A percentile compares a stretch with the other conserved stretches of the same genome.
Evolutionary conservation across 108 stramenopile species (phyloP).

Genomic region (Aureococcus anophagefferens): DNA sequence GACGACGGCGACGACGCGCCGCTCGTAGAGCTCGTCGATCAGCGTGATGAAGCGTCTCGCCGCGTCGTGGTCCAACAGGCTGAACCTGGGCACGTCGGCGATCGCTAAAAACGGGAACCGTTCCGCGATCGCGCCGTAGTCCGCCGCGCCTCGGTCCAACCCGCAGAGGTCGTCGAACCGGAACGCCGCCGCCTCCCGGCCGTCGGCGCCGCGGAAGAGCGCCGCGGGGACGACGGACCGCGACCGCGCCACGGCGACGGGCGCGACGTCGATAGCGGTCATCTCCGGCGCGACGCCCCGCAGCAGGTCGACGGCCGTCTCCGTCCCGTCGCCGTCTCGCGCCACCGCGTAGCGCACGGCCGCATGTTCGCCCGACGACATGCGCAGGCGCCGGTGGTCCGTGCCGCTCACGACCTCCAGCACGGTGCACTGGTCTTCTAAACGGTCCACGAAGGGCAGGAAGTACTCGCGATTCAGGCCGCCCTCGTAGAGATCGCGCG

Average conservation of each 20-base stretch:
- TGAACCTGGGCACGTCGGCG: constrained; percentile 12
- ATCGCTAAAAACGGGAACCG: constrained; percentile 7
- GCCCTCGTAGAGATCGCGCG: constrained; percentile 39
- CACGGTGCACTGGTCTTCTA: constrained; percentile 13
- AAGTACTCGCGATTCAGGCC: constrained; percentile 49
- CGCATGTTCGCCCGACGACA: no score
- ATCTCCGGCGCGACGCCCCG: background rate
- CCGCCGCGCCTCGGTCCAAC: constrained; percentile 14
- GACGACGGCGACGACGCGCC: background rate
- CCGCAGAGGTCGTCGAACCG: constrained; percentile 24
- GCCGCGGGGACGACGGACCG: constrained; percentile 5
- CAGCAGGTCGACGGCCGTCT: background rate
- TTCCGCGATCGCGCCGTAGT: constrained; percentile 11
- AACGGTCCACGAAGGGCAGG: constrained; percentile 41
- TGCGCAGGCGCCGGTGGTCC: constrained; percentile 12
- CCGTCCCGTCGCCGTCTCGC: background rate
- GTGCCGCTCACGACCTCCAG: constrained; percentile 6
- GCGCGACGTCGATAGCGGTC: background rate
- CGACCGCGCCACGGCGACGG: constrained; percentile 4
- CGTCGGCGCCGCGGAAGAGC: background rate
- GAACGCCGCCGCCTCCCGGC: background rate
- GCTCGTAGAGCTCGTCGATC: constrained; percentile 54
- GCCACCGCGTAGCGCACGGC: no score
- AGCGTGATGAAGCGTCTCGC: constrained; percentile 52
- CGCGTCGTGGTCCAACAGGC: constrained; percentile 31